phyloP scores from a whole-genome alignment of 768 basidiomycete species.

The Termitomyces eurrhizus region DNA sequence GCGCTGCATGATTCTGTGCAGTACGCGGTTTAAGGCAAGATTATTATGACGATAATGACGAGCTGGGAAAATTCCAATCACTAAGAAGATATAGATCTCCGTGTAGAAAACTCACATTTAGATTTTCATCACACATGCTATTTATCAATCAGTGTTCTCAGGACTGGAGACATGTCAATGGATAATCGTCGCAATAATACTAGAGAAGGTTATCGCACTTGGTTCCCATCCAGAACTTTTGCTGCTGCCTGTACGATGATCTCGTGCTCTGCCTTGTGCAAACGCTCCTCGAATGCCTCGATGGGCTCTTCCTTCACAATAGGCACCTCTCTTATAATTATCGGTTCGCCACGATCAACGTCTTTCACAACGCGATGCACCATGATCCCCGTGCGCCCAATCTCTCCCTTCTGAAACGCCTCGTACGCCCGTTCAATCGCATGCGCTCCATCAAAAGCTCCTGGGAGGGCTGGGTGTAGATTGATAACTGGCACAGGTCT shows the following conservation, averaged over 20 bases:
- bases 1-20: not conserved
- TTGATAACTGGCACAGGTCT: constrained; percentile 82
- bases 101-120: not conserved
- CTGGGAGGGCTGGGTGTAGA: constrained; percentile 92
- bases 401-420: constrained; percentile 81
- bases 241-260: constrained; percentile 86
- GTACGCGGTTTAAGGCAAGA: not conserved
- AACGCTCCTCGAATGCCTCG: constrained; percentile 66
- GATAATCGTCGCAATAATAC: not conserved
- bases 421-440: constrained; percentile 88
- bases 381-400: constrained; percentile 81
- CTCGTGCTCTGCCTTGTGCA: constrained; percentile 86
- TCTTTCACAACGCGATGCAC: constrained; percentile 91
- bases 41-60: not conserved
- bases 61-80: not conserved
- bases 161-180: not conserved
- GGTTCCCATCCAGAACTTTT: constrained; percentile 55
- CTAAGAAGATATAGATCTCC: not conserved
- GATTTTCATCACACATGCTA: not conserved
- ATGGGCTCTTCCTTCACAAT: constrained; percentile 68
- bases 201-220: not conserved
- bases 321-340: constrained; percentile 76
- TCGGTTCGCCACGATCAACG: constrained; percentile 88
- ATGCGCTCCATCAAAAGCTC: constrained; percentile 93
- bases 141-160: not conserved